Base-by-base conservation (phyloP, 2,329 filamentous ascomycete genomes). In the Alternaria arbusti region DNA sequence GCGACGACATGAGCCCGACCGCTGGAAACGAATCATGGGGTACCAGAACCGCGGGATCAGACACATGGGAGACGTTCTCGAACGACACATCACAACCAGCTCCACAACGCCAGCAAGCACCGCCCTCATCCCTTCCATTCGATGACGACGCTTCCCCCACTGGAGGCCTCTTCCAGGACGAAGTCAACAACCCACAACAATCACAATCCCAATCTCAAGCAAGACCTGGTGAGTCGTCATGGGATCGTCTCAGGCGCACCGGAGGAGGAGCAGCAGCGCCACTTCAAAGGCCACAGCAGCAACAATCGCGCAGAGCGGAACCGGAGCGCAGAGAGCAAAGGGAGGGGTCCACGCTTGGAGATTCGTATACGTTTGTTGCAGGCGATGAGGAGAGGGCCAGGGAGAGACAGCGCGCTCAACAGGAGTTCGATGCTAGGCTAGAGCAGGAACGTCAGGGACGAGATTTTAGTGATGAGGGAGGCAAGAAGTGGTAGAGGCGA, bases 371-470 rank as follows among this genome's bases (percentile, higher is more conserved):
- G 12, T 85, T 85, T 68, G 80, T 79, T 0, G 74, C 74, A 1
- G 75, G 74, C 1, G 81, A 82, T 6, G 81, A 83, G 58, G 82
- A 85, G 40, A 77, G 79, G 23, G 78, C 80, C 49, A 68, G 77
- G 26, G 83, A 82, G 12, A 82, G 79, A 62, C 69, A 77, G 44
- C 80, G 84, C 63, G 83, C 83, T 25, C 84, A 86, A 71, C 80
- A 76, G 57, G 83, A 85, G 25, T 86, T 86, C 65, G 84, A 86
- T 67, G 79, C 80, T 17, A 74, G 82, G 46, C 65, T 86, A 6
- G 85, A 86, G 66, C 78, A 78, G 60, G 85, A 86, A 66, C 73
- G 85, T 55, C 78, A 79, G 57, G 84, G 83, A 0, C 79, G 78
- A n/a, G 78, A 82, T 54, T 84, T 84, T 62, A 63, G 64, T 13